Base-by-base conservation (phyloP, 2,329 filamentous ascomycete species). In the Hysterium pulicare region DNA sequence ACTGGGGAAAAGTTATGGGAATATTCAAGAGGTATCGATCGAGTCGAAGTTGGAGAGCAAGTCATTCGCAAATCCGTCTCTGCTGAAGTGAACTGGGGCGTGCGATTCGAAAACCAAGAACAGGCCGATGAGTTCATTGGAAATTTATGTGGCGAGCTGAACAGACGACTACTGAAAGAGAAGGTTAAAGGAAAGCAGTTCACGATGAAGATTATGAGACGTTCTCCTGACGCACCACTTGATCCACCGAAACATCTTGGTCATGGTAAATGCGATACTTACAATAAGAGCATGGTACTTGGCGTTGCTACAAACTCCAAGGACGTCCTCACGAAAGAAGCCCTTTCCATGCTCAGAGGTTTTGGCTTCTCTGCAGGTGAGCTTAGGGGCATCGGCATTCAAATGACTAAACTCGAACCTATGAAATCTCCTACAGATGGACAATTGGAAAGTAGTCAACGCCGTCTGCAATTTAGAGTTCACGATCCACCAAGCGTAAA, bases 81-180 rank as follows among this genome's bases (percentile, higher is more conserved):
- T 2, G 91, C 91, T 1, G 93, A 98, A 63, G 89, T 98, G 48
- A 98, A 93, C 57, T 98, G 93, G 93, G 93, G 94, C 2, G 95
- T 98, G 42, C 83, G 93, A 5, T 98, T 98, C 61, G 82, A 93
- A 53, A 94, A 79, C 46, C 89, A 96, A 58, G 77, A 81, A n/a
- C 91, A 98, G 66, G 90, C 90, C 0, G 91, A 97, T 45, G 88
- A 94, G 50, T 98, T 98, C 62, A 78, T 97, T 22, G 73, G 81
- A 47, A 93, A 87, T 51, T 72, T 98, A 0, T 93, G 87, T 59
- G 84, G 84, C 42, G 93, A 98, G 65, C 71, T 98, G 5, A 83
- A 90, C 54, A 84, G 83, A 42, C 79, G 93, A 1, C 71, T 98
- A 15, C 60, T 90, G 17, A 87, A 90, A 50, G 89, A 96, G 61